Conservation (phyloP, 2,329 filamentous ascomycete genomes). For the Chaetomium sp. region DNA sequence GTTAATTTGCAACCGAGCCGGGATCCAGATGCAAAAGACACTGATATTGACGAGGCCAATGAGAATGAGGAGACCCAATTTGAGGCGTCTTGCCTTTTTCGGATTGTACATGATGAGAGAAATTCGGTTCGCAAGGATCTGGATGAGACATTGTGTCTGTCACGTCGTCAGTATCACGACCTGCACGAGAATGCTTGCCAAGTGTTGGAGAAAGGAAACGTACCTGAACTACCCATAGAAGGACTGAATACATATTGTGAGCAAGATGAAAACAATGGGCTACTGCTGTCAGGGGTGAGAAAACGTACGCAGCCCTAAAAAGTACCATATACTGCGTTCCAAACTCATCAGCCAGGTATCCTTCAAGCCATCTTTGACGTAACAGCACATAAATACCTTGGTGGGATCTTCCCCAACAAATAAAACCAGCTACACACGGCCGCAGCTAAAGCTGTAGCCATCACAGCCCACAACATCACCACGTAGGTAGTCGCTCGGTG, state of each 20-base stretch:
- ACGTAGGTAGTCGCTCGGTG: constrained; percentile 29
- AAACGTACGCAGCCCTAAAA: constrained; percentile 20
- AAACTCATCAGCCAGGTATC: not conserved
- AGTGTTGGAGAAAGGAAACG: too few species aligned
- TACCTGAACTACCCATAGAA: constrained; percentile 20
- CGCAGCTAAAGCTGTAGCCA: constrained; percentile 26
- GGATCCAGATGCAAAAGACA: constrained; percentile 46
- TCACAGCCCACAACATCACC: constrained; percentile 33
- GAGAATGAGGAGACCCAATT: constrained; percentile 33
- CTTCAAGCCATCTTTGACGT: too few species aligned
- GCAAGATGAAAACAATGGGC: not conserved
- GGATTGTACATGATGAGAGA: constrained; percentile 38
- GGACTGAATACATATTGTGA: constrained; percentile 2
- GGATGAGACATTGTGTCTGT: constrained; percentile 40
- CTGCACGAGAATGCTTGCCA: not conserved
- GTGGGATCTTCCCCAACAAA: constrained; percentile 25
- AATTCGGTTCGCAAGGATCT: constrained; percentile 46
- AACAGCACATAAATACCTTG: constrained; percentile 16
- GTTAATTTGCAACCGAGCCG: constrained; percentile 38
- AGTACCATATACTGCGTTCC: constrained; percentile 21
- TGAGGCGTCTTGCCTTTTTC: constrained; percentile 31
- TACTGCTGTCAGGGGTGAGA: not conserved
- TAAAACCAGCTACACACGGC: constrained; percentile 31
- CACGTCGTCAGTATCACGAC: not conserved
- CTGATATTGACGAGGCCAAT: constrained; percentile 42